Conservation (phyloP, 1,284 basidiomycete genomes). For the Ceratobasidium sp. region DNA sequence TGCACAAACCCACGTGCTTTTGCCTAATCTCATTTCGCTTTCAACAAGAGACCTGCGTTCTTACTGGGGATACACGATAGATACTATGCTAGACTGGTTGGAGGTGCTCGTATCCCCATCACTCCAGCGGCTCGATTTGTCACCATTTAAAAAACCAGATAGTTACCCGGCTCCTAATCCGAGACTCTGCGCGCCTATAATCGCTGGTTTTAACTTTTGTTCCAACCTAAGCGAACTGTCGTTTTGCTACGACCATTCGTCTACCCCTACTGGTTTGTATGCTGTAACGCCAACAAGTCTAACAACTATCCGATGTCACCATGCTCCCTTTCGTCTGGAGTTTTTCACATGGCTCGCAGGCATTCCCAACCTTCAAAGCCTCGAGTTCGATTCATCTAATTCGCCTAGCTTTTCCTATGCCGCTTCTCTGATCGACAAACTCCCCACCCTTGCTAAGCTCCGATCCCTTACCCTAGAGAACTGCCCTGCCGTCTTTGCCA, state of each 20-base stretch:
- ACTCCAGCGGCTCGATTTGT: not conserved
- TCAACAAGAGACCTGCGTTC: too few species aligned
- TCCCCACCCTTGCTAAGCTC: not conserved
- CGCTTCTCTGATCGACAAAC: not conserved
- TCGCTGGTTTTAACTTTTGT: not conserved
- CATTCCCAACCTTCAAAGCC: not conserved
- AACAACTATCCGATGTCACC: not conserved
- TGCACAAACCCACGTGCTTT: too few species aligned
- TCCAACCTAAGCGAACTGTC: not conserved
- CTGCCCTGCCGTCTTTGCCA: too few species aligned
- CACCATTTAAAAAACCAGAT: not conserved
- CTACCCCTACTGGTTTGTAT: not conserved
- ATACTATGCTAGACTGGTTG: not conserved
- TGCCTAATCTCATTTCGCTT: too few species aligned
- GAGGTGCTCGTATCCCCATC: not conserved
- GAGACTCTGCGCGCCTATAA: not conserved
- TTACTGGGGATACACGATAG: too few species aligned
- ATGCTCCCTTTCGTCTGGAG: not conserved
- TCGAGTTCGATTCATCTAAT: not conserved
- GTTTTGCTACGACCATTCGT: not conserved
- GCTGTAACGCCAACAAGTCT: not conserved
- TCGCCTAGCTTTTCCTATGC: not conserved
- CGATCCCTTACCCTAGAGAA: not conserved
- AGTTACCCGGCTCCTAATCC: not conserved
- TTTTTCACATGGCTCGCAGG: constrained; percentile 1